Evolutionary conservation across 441 rosid genomes (phyloP).

Genomic region (Populus hybrid): DNA sequence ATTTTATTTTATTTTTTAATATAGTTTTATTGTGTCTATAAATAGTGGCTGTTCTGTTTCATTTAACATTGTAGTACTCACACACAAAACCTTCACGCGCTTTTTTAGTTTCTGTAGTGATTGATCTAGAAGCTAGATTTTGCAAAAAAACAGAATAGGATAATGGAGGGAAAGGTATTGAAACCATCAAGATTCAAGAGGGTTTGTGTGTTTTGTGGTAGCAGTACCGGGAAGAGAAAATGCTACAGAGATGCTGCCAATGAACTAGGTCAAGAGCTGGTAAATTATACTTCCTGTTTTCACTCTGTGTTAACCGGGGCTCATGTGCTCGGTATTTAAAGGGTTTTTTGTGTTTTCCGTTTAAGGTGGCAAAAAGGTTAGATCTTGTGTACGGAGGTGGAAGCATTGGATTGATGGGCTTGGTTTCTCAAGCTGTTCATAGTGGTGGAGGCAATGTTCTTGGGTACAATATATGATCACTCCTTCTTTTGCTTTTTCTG

Average conservation of each 20-base stretch:
- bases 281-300: constrained; percentile 4
- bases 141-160: constrained; percentile 2
- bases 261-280: constrained; percentile 88
- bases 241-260: constrained; percentile 81
- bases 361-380: constrained; percentile 61
- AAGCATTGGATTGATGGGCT: constrained; percentile 90
- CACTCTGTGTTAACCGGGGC: not conserved
- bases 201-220: constrained; percentile 92
- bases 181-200: constrained; percentile 66
- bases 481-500: not conserved
- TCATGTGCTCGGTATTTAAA: not conserved
- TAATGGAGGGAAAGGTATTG: constrained; percentile 35
- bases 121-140: not conserved
- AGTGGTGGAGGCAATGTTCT: constrained; percentile 81
- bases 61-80: not conserved
- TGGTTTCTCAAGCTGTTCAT: constrained; percentile 84
- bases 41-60: not conserved
- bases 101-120: not conserved
- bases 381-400: constrained; percentile 98
- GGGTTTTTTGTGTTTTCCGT: not conserved
- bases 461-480: constrained; percentile 45
- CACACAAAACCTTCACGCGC: not conserved
- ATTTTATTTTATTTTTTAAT: not conserved
- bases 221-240: constrained; percentile 81
- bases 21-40: not conserved